Evolutionary conservation across 495 filamentous ascomycete genomes (phyloP).

Genomic region (Tuber aestivum): DNA sequence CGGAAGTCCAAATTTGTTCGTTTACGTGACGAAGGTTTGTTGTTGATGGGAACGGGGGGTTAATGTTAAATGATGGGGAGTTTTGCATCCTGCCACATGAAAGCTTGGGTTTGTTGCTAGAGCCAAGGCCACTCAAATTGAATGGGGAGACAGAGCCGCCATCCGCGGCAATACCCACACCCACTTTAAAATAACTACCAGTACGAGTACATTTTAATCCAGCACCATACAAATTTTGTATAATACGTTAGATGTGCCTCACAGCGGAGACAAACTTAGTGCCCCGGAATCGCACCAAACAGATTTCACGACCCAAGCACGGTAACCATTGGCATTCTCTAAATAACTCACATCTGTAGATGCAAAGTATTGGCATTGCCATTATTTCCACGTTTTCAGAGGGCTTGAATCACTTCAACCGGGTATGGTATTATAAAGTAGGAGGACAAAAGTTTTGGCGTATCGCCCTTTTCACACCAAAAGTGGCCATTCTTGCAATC

Average conservation of each 20-base stretch:
- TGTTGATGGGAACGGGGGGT: not conserved
- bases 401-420: not conserved
- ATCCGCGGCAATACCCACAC: not conserved
- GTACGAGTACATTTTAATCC: too few species aligned
- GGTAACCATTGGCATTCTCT: too few species aligned
- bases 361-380: not conserved
- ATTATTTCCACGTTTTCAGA: not conserved
- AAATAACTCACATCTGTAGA: not conserved
- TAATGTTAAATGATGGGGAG: conserved; percentile 7
- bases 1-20: conserved; percentile 1
- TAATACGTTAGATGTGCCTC: too few species aligned
- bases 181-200: too few species aligned
- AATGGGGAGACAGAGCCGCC: not conserved
- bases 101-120: not conserved
- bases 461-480: too few species aligned
- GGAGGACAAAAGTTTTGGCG: too few species aligned
- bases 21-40: not conserved
- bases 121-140: not conserved
- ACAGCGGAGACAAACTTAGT: too few species aligned
- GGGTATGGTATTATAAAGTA: too few species aligned
- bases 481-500: too few species aligned
- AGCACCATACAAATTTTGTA: too few species aligned
- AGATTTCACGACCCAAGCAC: too few species aligned
- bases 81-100: not conserved
- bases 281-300: too few species aligned